Evolutionary conservation across 345 rosid species (phyloP).

Genomic region (Balakata baccata): DNA sequence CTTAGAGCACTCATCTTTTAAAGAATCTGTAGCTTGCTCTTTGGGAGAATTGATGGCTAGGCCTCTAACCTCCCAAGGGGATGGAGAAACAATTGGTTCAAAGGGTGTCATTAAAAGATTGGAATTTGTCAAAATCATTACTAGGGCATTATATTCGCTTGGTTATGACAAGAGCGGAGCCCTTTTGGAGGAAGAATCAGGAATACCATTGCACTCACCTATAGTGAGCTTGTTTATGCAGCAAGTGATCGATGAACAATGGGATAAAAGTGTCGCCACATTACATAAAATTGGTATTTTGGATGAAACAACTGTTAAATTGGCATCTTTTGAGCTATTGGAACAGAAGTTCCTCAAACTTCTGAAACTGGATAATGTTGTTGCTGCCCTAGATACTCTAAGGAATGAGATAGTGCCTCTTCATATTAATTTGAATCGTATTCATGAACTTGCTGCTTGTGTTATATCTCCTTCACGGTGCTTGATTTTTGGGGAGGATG

Average conservation of each 20-base stretch:
- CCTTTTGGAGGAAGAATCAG: constrained; percentile 61
- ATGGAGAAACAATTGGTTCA: constrained; percentile 54
- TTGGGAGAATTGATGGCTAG: constrained; percentile 57
- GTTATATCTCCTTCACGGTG: constrained; percentile 36
- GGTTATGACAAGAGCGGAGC: constrained; percentile 60
- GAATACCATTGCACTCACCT: constrained; percentile 50
- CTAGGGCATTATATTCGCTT: constrained; percentile 56
- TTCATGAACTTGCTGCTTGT: constrained; percentile 47
- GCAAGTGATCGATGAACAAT: constrained; percentile 50
- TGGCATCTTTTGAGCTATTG: constrained; percentile 54
- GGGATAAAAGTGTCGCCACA: constrained; percentile 52
- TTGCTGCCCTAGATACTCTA: constrained; percentile 59
- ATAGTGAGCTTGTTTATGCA: constrained; percentile 39
- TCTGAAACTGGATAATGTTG: constrained; percentile 38
- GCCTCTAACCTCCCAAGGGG: constrained; percentile 52
- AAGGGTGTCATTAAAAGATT: constrained; percentile 56
- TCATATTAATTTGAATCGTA: constrained; percentile 31
- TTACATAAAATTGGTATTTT: constrained; percentile 39
- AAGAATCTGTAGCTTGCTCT: constrained; percentile 24
- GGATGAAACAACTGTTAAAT: constrained; percentile 33
- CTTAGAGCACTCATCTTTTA: constrained; percentile 35
- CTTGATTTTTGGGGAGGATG: constrained; percentile 24
- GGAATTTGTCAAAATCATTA: constrained; percentile 57
- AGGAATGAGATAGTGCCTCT: constrained; percentile 64
- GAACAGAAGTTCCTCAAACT: constrained; percentile 63